Percentiles rank a stretch among this genome's conserved stretches.
These are phyloP conservation scores for Cladophialophora bantiana DNA, from an alignment of 2,329 filamentous ascomycete species.

Conservation along the genomic window DNA sequence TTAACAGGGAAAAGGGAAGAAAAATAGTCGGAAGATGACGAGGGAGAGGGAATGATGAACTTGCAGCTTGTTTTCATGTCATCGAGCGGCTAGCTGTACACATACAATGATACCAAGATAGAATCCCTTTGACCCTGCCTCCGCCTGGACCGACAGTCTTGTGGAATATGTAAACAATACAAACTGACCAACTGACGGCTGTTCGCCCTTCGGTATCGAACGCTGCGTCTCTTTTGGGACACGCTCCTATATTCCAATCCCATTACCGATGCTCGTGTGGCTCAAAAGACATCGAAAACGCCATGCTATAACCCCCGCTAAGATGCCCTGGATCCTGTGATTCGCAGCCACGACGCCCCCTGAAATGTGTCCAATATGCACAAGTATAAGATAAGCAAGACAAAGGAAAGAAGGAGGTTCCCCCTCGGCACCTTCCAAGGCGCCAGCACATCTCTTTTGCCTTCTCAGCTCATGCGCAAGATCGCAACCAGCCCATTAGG, in stretches of 20 bases:
- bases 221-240: neutral
- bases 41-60: too few relatives aligned
- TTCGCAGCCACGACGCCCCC: neutral
- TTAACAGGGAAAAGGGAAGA: too few relatives aligned
- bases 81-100: neutral
- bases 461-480: neutral
- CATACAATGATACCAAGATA: neutral
- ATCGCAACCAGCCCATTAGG: neutral
- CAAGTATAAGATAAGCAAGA: neutral
- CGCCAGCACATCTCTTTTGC: neutral
- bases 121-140: neutral
- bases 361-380: slow-evolving; percentile 5
- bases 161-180: neutral
- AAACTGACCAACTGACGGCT: neutral
- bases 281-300: neutral
- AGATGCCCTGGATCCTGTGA: neutral
- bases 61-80: neutral
- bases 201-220: neutral
- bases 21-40: too few relatives aligned
- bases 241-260: neutral
- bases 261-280: neutral
- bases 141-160: neutral
- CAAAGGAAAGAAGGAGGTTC: neutral
- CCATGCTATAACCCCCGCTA: slow-evolving; percentile 12
- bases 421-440: neutral